Evolutionary conservation across 495 filamentous ascomycete species (phyloP).

Genomic region (Hypoxylon subgilvum): DNA sequence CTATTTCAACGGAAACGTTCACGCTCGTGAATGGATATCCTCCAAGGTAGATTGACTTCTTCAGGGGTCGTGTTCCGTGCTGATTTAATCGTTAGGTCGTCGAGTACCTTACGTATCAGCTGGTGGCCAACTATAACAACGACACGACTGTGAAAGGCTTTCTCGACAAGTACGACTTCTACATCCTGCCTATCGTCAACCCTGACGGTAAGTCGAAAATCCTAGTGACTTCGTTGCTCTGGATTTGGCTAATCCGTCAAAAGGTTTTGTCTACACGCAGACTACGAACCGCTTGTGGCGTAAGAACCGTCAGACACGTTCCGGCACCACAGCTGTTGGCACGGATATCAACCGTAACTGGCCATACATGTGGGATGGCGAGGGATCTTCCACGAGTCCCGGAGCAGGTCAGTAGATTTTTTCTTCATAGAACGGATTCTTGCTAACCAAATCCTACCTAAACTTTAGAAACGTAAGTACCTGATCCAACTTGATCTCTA

Average conservation of each 20-base stretch:
- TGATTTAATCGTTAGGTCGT: slow-evolving; percentile 38
- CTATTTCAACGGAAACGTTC: slow-evolving; percentile 66
- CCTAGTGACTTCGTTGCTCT: background rate
- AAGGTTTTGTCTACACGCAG: slow-evolving; percentile 67
- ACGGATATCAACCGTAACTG: slow-evolving; percentile 72
- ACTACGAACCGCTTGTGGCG: slow-evolving; percentile 66
- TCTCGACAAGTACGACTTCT: slow-evolving; percentile 68
- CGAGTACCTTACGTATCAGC: slow-evolving; percentile 63
- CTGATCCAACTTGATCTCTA: background rate
- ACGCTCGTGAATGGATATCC: slow-evolving; percentile 70
- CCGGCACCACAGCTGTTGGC: slow-evolving; percentile 57
- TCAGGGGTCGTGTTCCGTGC: background rate
- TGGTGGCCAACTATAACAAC: slow-evolving; percentile 56
- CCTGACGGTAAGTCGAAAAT: slow-evolving; percentile 62
- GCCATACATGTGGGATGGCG: slow-evolving; percentile 47
- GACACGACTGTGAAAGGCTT: slow-evolving; percentile 53
- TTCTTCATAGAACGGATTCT: background rate
- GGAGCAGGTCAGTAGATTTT: slow-evolving; percentile 35
- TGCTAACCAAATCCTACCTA: slow-evolving; percentile 6
- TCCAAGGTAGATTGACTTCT: slow-evolving; percentile 46
- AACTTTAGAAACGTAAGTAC: slow-evolving; percentile 40
- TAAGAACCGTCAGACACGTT: slow-evolving; percentile 64
- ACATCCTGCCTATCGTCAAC: slow-evolving; percentile 69
- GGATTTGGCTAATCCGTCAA: background rate
- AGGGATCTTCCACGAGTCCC: slow-evolving; percentile 39